These are phyloP conservation scores for Jackrogersella minutella DNA, from an alignment of 495 filamentous ascomycete species.

Conservation along the genomic window DNA sequence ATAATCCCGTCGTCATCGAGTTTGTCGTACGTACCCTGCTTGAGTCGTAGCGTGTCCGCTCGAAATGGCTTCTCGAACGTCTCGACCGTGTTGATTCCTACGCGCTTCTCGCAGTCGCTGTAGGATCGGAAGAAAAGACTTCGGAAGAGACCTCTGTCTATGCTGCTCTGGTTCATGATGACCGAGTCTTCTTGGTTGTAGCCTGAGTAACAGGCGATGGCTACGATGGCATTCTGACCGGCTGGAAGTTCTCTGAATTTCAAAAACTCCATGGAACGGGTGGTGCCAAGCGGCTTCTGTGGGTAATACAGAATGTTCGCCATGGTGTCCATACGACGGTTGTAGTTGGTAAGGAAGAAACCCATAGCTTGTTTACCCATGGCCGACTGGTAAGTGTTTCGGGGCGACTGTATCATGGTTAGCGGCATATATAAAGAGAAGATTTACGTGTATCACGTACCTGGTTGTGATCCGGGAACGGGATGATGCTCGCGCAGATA, in stretches of 20 bases:
- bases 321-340: conserved; percentile 98
- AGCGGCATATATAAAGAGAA: conserved; percentile 2
- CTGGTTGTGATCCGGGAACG: conserved; percentile 99
- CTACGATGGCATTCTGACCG: conserved; percentile 98
- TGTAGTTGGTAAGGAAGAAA: conserved; percentile 95
- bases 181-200: conserved; percentile 99
- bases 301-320: conserved; percentile 98
- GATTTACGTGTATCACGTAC: conserved; percentile 45
- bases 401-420: conserved; percentile 69
- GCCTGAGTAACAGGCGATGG: conserved; percentile 96
- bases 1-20: conserved; percentile 95
- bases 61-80: conserved; percentile 92
- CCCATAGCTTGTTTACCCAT: conserved; percentile 99
- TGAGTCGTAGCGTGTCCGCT: conserved; percentile 85
- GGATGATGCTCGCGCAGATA: conserved; percentile 98
- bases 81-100: conserved; percentile 89
- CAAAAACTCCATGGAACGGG: conserved; percentile 96
- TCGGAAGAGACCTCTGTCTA: conserved; percentile 95
- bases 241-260: conserved; percentile 97
- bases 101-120: conserved; percentile 91
- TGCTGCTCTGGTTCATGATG: conserved; percentile 99
- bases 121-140: conserved; percentile 98
- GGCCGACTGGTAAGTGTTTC: conserved; percentile 99
- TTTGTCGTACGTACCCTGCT: conserved; percentile 98
- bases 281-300: conserved; percentile 95